Evolutionary conservation across 139 green algal species (phyloP).

Genomic region (Chlorella sp.): DNA sequence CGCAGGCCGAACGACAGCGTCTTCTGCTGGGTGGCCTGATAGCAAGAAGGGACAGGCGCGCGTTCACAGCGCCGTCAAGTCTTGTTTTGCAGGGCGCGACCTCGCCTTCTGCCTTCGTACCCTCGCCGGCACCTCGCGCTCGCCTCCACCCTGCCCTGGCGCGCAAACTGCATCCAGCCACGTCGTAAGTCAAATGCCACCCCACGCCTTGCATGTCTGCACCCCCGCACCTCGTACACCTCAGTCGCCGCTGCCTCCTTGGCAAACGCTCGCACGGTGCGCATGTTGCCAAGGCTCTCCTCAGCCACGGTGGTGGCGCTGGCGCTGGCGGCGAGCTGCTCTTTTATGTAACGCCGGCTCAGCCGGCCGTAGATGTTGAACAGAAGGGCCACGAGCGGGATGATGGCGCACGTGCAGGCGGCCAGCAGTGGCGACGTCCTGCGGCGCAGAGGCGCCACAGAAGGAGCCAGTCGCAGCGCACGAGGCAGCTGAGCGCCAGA

Average conservation of each 20-base stretch:
- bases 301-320: conserved; percentile 62
- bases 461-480: background rate
- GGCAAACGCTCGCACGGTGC: conserved; percentile 65
- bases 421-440: conserved; percentile 60
- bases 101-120: too few relatives aligned
- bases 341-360: background rate
- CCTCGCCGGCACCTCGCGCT: too few relatives aligned
- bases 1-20: conserved; percentile 35
- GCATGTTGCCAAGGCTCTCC: conserved; percentile 63
- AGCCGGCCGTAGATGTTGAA: conserved; percentile 52
- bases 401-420: conserved; percentile 67
- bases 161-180: too few relatives aligned
- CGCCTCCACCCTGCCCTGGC: too few relatives aligned
- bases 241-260: conserved; percentile 43
- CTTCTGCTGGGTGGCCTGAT: background rate
- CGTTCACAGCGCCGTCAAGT: too few relatives aligned
- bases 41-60: too few relatives aligned
- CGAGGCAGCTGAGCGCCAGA: background rate
- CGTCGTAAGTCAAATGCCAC: too few relatives aligned
- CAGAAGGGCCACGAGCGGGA: conserved; percentile 62
- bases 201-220: too few relatives aligned
- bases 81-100: too few relatives aligned
- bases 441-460: conserved; percentile 35
- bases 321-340: conserved; percentile 24
- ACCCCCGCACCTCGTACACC: too few relatives aligned